phyloP scores from a whole-genome alignment of 2,329 filamentous ascomycete genomes.

The Lizonia empirigonia region DNA sequence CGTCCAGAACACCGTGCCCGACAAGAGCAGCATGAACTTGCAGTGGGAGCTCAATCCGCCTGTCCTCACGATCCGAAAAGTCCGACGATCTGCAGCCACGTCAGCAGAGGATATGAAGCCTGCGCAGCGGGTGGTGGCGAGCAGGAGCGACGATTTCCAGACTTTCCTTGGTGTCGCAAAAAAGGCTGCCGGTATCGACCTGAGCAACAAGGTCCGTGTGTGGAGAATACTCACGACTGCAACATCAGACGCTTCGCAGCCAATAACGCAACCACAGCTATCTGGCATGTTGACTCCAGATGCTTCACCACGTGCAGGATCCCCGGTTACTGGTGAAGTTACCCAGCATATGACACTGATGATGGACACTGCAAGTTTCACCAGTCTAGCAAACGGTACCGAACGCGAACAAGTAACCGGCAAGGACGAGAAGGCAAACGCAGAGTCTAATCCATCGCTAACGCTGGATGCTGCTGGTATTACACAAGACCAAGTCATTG shows the following conservation, averaged over 20 bases:
- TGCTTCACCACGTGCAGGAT: constrained; percentile 52
- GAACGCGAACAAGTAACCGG: constrained; percentile 69
- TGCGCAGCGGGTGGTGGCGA: constrained; percentile 71
- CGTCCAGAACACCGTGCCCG: constrained; percentile 75
- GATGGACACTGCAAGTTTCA: constrained; percentile 67
- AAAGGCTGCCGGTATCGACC: constrained; percentile 67
- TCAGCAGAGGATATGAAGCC: constrained; percentile 66
- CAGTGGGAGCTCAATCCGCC: constrained; percentile 85
- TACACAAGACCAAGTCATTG: constrained; percentile 73
- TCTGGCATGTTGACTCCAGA: constrained; percentile 54
- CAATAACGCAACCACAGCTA: constrained; percentile 29
- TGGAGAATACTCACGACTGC: constrained; percentile 67
- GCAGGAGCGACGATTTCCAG: constrained; percentile 71
- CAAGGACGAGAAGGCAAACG: constrained; percentile 72
- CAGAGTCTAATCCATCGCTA: constrained; percentile 77
- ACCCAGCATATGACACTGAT: constrained; percentile 57
- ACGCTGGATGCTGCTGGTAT: constrained; percentile 71
- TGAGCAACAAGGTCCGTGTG: constrained; percentile 75
- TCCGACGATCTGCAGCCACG: constrained; percentile 66
- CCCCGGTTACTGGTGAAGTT: constrained; percentile 41
- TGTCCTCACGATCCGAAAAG: constrained; percentile 81
- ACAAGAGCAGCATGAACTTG: constrained; percentile 65
- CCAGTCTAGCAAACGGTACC: constrained; percentile 64
- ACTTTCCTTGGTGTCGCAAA: constrained; percentile 80
- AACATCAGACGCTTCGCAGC: constrained; percentile 41